Evolutionary conservation across 129 eudicot species (phyloP), one percentile per base, ranked within the genome.

Genomic region (Centaurea solstitialis): DNA sequence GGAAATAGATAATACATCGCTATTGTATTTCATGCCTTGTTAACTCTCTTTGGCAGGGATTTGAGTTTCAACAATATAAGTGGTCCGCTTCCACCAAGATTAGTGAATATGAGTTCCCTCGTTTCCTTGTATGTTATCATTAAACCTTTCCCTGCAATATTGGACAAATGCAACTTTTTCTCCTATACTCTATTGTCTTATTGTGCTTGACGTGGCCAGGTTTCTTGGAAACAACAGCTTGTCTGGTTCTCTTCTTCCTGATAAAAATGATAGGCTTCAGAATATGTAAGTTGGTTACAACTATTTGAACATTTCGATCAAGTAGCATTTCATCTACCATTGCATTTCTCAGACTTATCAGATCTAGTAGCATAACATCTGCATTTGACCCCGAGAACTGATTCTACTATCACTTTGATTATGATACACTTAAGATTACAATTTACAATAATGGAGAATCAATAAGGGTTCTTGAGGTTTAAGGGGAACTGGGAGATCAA

Each of bases 161-260:
- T 30, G 0, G 53, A 72, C 67, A 62, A 40, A 7, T 64, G 68
- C 4, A 47, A 18, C 41, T 26, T 40, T 69, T 68, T 53, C 37
- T 74, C n/a, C 3, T 39, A 45, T 70, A 41, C 28, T 24, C 9
- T 26, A 17, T 57, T 45, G 26, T 68, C 26, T 57, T 65, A 33
- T 84, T 73, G 80, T 81, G 53, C 66, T 73, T 68, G 33, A 53
- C 12, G 40, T 76, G 78, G 39, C 4, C 85, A 93, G 98, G 85
- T 93, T 93, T 89, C 98, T 93, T 59, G 98, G 98, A 62, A 90
- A 87, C 77, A 93, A 93, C 76, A 89, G 81, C 79, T 81, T 93
- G 69, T 82, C 87, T 28, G 96, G 98, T 45, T 67, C 81, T 67
- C 87, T 93, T 79, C 92, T 93, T 66, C 83, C 84, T 21, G 87